These are phyloP conservation scores for Aspergillus vadensis DNA, from an alignment of 2,329 filamentous ascomycete genomes.

Conservation along the genomic window DNA sequence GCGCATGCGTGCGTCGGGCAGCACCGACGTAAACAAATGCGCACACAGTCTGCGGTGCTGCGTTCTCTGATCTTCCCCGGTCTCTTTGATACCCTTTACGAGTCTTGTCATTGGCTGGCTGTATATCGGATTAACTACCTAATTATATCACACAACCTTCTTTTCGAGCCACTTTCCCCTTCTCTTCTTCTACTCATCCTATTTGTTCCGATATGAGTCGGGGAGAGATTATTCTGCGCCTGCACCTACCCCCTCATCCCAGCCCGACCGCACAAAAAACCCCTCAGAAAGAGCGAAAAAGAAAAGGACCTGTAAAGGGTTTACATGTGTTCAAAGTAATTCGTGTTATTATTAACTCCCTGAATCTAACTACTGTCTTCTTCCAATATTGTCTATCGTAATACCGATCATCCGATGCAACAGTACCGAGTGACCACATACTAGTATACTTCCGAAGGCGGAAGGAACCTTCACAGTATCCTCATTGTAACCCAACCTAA, in stretches of 20 bases:
- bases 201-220: conserved; percentile 14
- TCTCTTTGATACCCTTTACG: conserved; percentile 45
- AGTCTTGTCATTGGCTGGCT: conserved; percentile 39
- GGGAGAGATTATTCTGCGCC: neutral
- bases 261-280: no score
- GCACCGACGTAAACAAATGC: conserved; percentile 8
- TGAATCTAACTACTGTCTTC: neutral
- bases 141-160: neutral
- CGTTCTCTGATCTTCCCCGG: conserved; percentile 33
- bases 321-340: neutral
- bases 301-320: conserved; percentile 8
- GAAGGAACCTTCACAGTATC: no score
- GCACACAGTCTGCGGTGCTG: conserved; percentile 21
- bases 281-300: neutral
- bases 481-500: no score
- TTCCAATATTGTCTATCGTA: neutral
- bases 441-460: neutral
- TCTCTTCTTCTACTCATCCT: conserved; percentile 10
- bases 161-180: neutral
- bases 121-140: conserved; percentile 26
- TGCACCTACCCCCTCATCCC: neutral
- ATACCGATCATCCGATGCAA: neutral
- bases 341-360: neutral
- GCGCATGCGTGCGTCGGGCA: conserved; percentile 9
- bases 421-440: neutral